These are phyloP conservation scores for Podaxis carcinomalis DNA, from an alignment of 768 basidiomycete species.

Conservation along the genomic window DNA sequence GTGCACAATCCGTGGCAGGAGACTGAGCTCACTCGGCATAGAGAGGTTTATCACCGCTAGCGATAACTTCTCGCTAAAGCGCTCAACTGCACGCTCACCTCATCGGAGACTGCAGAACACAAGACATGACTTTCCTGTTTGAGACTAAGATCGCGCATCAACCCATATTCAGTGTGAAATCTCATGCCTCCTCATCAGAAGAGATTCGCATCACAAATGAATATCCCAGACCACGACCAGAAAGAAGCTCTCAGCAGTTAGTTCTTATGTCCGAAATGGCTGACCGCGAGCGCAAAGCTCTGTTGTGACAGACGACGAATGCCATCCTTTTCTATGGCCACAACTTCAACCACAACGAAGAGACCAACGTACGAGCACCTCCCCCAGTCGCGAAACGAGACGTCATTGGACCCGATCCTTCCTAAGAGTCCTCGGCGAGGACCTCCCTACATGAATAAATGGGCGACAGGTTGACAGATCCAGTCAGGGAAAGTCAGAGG, in stretches of 20 bases:
- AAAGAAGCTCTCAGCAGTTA: not conserved
- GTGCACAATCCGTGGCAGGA: conserved; percentile 1
- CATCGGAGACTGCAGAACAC: not conserved
- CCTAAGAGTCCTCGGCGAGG: not conserved
- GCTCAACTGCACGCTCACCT: conserved; percentile 7
- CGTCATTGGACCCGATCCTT: not conserved
- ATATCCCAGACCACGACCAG: not conserved
- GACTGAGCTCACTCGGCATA: not conserved
- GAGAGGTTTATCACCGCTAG: not conserved
- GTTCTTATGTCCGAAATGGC: conserved; percentile 9
- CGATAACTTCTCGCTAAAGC: not conserved
- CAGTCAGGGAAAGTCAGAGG: not conserved
- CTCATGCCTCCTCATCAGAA: conserved; percentile 3
- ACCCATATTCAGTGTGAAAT: not conserved
- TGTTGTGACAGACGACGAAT: conserved; percentile 5
- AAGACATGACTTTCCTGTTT: conserved; percentile 5
- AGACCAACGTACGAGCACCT: conserved; percentile 9
- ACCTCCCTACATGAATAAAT: not conserved
- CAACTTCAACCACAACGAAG: conserved; percentile 12
- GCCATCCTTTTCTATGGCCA: conserved; percentile 7
- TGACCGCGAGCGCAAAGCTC: conserved; percentile 11
- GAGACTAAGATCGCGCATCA: not conserved
- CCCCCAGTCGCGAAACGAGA: not conserved
- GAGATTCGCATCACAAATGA: not conserved
- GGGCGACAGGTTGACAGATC: not conserved